Evolutionary conservation across 2,329 filamentous ascomycete species (phyloP).

Genomic region (Cladophialophora exuberans): DNA sequence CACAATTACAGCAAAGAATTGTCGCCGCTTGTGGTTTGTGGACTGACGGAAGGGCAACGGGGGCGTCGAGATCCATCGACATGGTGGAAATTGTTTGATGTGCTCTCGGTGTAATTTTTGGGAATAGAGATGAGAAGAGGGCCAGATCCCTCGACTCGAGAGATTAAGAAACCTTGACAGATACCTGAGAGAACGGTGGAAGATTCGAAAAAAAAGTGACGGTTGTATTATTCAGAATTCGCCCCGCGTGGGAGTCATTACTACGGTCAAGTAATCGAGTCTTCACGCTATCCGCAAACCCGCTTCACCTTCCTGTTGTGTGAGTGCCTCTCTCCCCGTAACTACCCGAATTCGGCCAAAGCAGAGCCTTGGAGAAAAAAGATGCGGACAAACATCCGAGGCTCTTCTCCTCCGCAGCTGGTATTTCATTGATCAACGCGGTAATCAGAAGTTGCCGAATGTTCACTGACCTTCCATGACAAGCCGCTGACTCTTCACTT

Average conservation of each 20-base stretch:
- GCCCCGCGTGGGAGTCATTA: too few species aligned
- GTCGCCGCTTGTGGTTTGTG: constrained; percentile 48
- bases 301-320: constrained; percentile 7
- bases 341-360: background rate
- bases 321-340: background rate
- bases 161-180: background rate
- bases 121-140: background rate
- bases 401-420: constrained; percentile 2
- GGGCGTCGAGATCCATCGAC: constrained; percentile 64
- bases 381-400: constrained; percentile 9
- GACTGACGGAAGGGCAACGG: constrained; percentile 46
- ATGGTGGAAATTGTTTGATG: constrained; percentile 39
- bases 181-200: background rate
- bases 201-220: constrained; percentile 11
- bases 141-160: background rate
- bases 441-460: background rate
- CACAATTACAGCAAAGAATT: constrained; percentile 99
- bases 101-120: background rate
- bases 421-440: constrained; percentile 1
- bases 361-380: background rate
- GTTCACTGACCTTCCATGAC: constrained; percentile 1
- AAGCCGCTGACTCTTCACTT: background rate
- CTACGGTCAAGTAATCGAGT: too few species aligned
- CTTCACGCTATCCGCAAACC: too few species aligned
- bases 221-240: constrained; percentile 23